phyloP scores from a whole-genome alignment of 1,139 yeast species.

The Kodamaea sp. region DNA sequence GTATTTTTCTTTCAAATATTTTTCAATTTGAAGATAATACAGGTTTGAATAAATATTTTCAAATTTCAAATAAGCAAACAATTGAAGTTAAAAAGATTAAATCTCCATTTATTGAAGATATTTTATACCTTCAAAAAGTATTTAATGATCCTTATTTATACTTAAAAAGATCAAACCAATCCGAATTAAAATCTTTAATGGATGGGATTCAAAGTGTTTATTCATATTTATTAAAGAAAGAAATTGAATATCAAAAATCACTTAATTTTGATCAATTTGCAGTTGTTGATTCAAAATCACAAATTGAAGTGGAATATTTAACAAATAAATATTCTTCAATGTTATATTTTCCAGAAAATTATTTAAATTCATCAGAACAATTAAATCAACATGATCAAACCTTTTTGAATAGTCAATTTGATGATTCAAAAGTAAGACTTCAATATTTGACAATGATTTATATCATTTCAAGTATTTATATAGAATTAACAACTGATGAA shows the following conservation, averaged over 20 bases:
- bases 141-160: conserved; percentile 38
- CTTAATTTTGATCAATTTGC: conserved; percentile 19
- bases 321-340: conserved; percentile 20
- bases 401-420: conserved; percentile 25
- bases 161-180: conserved; percentile 22
- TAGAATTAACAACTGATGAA: conserved; percentile 24
- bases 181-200: conserved; percentile 21
- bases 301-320: conserved; percentile 18
- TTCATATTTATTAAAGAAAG: conserved; percentile 31
- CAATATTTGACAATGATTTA: conserved; percentile 32
- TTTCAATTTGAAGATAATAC: conserved; percentile 44
- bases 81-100: conserved; percentile 21
- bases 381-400: conserved; percentile 25
- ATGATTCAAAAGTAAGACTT: conserved; percentile 27
- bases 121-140: conserved; percentile 28
- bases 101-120: conserved; percentile 32
- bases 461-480: conserved; percentile 28
- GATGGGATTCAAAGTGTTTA: conserved; percentile 26
- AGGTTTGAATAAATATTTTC: conserved; percentile 43
- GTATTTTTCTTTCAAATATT: conserved; percentile 32
- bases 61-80: conserved; percentile 25
- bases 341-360: conserved; percentile 36
- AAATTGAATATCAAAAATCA: conserved; percentile 18
- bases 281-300: conserved; percentile 15
- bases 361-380: conserved; percentile 26